A percentile compares a stretch with the other conserved stretches of the same genome.
Conservation (phyloP, 2,329 filamentous ascomycete species). For the Hypocreales sp. region DNA sequence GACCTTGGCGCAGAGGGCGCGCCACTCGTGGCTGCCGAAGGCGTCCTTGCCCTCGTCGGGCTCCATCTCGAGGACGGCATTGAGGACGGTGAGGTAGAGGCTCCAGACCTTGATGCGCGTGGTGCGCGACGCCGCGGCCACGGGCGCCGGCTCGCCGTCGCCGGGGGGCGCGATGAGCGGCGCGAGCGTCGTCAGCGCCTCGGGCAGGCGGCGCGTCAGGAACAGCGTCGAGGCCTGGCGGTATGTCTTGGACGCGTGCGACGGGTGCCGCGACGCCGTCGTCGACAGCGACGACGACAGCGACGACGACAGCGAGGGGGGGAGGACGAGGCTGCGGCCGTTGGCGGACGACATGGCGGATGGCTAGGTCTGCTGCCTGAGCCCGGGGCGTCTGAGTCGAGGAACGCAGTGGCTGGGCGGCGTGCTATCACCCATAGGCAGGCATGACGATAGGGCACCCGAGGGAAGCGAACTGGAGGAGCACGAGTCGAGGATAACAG, state of each 20-base stretch:
- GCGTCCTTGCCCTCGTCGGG: conserved; percentile 78
- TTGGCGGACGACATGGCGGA: conserved; percentile 24
- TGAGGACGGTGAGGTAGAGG: conserved; percentile 84
- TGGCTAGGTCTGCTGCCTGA: not conserved
- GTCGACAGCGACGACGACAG: conserved; percentile 54
- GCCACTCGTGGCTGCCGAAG: conserved; percentile 79
- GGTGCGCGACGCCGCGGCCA: conserved; percentile 64
- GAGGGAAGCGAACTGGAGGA: too few species aligned
- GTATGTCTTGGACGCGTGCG: conserved; percentile 79
- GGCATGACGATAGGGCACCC: too few species aligned
- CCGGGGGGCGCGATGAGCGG: conserved; percentile 55
- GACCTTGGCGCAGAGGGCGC: conserved; percentile 65
- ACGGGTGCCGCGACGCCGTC: conserved; percentile 43
- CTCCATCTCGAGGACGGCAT: conserved; percentile 78
- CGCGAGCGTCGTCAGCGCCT: conserved; percentile 72
- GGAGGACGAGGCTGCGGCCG: conserved; percentile 45
- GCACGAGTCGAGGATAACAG: too few species aligned
- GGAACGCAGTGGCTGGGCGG: too few species aligned
- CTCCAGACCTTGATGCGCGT: conserved; percentile 95
- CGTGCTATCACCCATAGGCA: too few species aligned
- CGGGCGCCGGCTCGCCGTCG: conserved; percentile 47
- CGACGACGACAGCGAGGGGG: conserved; percentile 41
- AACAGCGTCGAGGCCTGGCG: conserved; percentile 89
- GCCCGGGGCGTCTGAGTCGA: too few species aligned
- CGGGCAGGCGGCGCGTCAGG: conserved; percentile 80